Evolutionary conservation across 371 early-diverging fungal species (phyloP).

Genomic region (Caulochytrium protostelioides): DNA sequence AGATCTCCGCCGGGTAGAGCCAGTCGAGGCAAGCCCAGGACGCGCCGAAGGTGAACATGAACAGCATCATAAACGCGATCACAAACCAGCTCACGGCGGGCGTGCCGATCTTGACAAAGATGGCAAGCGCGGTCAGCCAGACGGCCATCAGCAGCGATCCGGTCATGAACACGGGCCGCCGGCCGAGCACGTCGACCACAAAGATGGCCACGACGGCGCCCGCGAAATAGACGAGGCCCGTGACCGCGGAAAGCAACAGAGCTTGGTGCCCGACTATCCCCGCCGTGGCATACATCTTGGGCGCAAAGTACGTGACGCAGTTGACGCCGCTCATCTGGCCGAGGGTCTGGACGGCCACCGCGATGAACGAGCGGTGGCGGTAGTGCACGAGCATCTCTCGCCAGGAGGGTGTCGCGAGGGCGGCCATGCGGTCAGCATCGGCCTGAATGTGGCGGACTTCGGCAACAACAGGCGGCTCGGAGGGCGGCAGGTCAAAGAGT

Average conservation of each 20-base stretch:
- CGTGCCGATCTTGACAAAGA: constrained; percentile 15
- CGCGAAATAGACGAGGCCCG: constrained; percentile 16
- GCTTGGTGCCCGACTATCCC: constrained; percentile 13
- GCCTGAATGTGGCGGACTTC: too few relatives aligned
- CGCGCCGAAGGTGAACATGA: constrained; percentile 17
- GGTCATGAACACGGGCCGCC: constrained; percentile 16
- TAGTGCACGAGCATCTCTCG: too few relatives aligned
- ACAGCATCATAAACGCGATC: constrained; percentile 16
- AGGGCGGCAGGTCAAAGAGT: too few relatives aligned
- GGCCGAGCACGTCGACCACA: constrained; percentile 16
- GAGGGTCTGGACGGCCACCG: too few relatives aligned
- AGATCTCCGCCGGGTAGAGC: constrained; percentile 21
- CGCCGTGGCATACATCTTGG: constrained; percentile 12
- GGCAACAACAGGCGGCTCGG: too few relatives aligned
- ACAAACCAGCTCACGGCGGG: constrained; percentile 10
- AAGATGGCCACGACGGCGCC: constrained; percentile 17
- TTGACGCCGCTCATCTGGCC: too few relatives aligned
- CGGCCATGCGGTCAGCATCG: too few relatives aligned
- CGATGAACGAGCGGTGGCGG: too few relatives aligned
- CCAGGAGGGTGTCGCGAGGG: too few relatives aligned
- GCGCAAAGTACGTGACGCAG: constrained; percentile 22
- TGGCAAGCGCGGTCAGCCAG: constrained; percentile 13
- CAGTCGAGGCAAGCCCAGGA: constrained; percentile 20
- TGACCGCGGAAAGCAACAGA: constrained; percentile 17
- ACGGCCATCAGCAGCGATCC: constrained; percentile 19